Base-by-base conservation (phyloP, 1,139 yeast genomes). In the Sugiyamaella grinbergsii region DNA sequence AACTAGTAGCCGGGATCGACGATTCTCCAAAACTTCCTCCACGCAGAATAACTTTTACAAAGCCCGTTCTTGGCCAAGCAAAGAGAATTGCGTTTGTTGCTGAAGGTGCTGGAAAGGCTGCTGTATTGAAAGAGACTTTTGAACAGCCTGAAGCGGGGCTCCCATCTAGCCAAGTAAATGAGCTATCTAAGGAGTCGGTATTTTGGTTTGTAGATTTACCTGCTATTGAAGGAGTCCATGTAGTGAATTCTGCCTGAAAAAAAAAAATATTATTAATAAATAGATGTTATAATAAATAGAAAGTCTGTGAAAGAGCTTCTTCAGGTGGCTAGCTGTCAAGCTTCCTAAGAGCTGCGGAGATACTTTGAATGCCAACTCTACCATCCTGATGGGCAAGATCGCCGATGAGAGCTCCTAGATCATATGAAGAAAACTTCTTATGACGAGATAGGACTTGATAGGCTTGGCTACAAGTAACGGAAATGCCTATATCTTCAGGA, bases 41-140 rank as follows among this genome's bases (percentile, higher is more conserved):
- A 65, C 76, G 85, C 69, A 78, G 91, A 71, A 81, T 84, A 64
- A 82, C 89, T 7, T 71, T 84, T 62, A 83, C 90, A 5, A 79
- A 82, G 69, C 85, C 85, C 3, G 80, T 81, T 3, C 75, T 84
- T 61, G 75, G 73, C 54, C 71, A 68, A 26, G 83, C 85, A 16
- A 65, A 71, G 16, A 67, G 78, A 42, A 79, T 90, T 60, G 85
- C 89, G 1, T 90, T 89, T 71, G 93, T 89, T 44, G 96, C 96
- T 15, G 93, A 88, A 67, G 96, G 97, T 52, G 83, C 83, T 15
- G 85, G 87, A 33, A 90, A 90, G 70, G 87, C 89, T n/a, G 76
- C 81, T 0, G 76, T 85, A 40, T 73, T 91, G 68, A 79, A 79
- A 62, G 77, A 84, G 57, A 83, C 90, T 48, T 88, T 91, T 68